Evolutionary conservation across 108 stramenopile species (phyloP), one percentile per base, ranked within the genome.

Genomic region (Fragilariopsis cylindrus): DNA sequence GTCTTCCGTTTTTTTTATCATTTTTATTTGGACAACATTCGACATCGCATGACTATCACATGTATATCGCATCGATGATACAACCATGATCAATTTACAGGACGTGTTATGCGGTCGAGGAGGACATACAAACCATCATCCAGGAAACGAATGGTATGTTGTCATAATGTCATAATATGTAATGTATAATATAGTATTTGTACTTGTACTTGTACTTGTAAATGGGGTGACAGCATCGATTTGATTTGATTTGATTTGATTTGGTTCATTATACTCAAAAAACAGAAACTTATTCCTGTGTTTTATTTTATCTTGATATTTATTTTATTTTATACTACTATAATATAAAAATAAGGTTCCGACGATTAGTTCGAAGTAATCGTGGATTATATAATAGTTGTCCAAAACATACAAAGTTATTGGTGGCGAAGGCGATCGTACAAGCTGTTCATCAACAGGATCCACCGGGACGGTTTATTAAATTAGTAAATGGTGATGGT

Each of bases 71-170:
- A 52, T 52, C 50, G 50, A 9, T 13, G 13, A 52, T 13, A 9
- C 13, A 9, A 52, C 50, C 3, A 66, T 43, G 2, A n/a, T n/a
- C 41, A 9, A 11, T 7, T 39, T 60, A 45, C 71, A 79, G 69
- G 89, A 90, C 72, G 84, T 90, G 11, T 73, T 90, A 2, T 81
- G 81, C 76, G 89, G 89, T 48, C 69, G 89, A 43, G 89, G 89
- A 16, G 87, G 89, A 3, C 53, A 76, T 47, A 80, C 83, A 2
- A 87, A 87, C 72, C 55, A 67, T 16, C 89, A 90, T 70, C 54
- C 70, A 12, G 89, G 89, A 49, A 90, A 90, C 69, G 64, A 74
- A 21, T 78, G 77, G 84, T 90, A 74, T 45, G 62, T 43, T 52
- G 50, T 13, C 13, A 52, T 13, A n/a, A n/a, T n/a, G n/a, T n/a